phyloP scores from a whole-genome alignment of 306 rosid genomes.

The Quercus wislizeni region DNA sequence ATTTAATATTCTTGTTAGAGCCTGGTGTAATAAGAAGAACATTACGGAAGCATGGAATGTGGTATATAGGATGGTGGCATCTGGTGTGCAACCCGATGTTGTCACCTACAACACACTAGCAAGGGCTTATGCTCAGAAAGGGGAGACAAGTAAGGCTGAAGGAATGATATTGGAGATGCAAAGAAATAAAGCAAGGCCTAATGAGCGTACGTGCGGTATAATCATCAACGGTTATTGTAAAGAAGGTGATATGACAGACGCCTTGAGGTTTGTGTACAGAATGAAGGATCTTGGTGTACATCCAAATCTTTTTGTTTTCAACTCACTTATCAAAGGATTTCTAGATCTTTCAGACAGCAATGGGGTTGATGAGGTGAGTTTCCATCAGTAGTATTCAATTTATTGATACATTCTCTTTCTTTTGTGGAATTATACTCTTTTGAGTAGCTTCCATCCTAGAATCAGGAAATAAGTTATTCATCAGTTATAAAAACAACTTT shows the following conservation, averaged over 20 bases:
- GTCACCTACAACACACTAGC: slow-evolving; percentile 88
- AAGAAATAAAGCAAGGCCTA: slow-evolving; percentile 55
- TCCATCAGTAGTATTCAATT: neutral
- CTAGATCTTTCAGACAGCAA: slow-evolving; percentile 62
- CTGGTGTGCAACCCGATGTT: slow-evolving; percentile 77
- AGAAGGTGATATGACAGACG: slow-evolving; percentile 80
- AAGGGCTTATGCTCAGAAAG: slow-evolving; percentile 81
- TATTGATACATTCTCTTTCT: neutral
- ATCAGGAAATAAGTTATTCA: neutral
- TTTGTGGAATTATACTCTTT: neutral
- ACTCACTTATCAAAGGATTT: slow-evolving; percentile 88
- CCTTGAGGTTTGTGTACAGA: slow-evolving; percentile 72
- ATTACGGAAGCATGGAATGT: slow-evolving; percentile 72
- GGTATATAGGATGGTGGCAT: slow-evolving; percentile 65
- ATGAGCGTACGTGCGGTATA: slow-evolving; percentile 89
- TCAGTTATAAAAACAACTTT: neutral
- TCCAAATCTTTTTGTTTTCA: slow-evolving; percentile 80
- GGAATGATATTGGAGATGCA: slow-evolving; percentile 67
- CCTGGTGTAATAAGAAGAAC: slow-evolving; percentile 73
- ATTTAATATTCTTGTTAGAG: slow-evolving; percentile 78
- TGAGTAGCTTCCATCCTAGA: neutral
- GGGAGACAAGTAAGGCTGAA: slow-evolving; percentile 72
- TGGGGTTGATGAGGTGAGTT: slow-evolving; percentile 74
- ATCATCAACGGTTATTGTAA: slow-evolving; percentile 78
- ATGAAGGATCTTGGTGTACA: slow-evolving; percentile 76